Base-by-base conservation (phyloP, 805 yeast genomes). In the Kregervanrija pseudodelftensis region DNA sequence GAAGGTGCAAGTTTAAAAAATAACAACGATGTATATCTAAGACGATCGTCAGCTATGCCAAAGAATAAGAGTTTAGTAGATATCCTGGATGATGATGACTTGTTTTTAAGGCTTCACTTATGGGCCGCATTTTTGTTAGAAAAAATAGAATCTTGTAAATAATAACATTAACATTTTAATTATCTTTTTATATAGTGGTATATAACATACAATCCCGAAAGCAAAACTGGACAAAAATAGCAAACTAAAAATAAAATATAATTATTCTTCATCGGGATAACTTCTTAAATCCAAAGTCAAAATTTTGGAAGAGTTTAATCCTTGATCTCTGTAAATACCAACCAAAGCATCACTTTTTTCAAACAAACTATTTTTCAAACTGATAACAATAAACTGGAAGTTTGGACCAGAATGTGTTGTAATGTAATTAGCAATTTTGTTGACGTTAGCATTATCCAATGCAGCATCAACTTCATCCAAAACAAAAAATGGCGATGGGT, bases 391-490 rank as follows among this genome's bases (percentile, higher is more conserved):
- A 56, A 91, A 88, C 59, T 93, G 99, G 61, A 87, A 79, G 37
- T 77, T 73, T 2, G 88, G 84, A 22, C 87, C 83, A 2, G 91
- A 80, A 54, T 84, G 80, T 48, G 74, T 76, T 41, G 74, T 74
- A 48, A 93, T 87, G 59, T 90, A 93, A 47, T 79, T 80, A n/a
- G 96, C 96, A 46, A 93, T 81, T 56, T 79, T 79, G 43, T 77
- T 78, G 17, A 93, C 96, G 57, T 93, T 93, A 17, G 87, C 79
- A 48, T 85, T 82, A 64, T 93, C 99, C 47, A 93, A 73, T 0
- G 98, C 98, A 0, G 99, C 98, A 66, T 93, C 99, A n/a, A 93
- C 89, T 65, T 93, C 99, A 62, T 93, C 99, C 37, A 93, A 68
- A 0, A 93, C 95, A 60, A 93, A 91, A 60, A 93, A 93, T 31